Evolutionary conservation across 2,329 filamentous ascomycete genomes (phyloP).

Genomic region (Rhynchosporium agropyri): DNA sequence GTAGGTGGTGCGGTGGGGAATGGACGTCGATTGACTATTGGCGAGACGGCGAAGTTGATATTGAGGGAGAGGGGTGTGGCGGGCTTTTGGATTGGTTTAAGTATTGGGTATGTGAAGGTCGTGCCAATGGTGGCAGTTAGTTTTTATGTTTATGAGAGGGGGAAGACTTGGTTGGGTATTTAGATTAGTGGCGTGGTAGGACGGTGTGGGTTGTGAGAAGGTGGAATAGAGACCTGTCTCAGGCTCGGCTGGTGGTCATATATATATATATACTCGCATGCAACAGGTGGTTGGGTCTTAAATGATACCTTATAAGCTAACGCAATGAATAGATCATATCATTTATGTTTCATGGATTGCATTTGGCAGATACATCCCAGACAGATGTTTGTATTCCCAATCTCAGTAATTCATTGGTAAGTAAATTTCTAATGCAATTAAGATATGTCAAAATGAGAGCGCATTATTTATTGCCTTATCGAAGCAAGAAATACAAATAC

Average conservation of each 20-base stretch:
- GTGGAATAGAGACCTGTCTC: neutral
- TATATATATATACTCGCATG: neutral
- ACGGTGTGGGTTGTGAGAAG: neutral
- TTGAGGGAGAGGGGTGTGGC: slow-evolving; percentile 72
- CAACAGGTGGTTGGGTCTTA: neutral
- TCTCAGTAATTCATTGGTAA: too few relatives aligned
- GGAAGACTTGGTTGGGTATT: slow-evolving; percentile 67
- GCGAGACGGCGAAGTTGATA: slow-evolving; percentile 77
- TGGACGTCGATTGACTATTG: slow-evolving; percentile 74
- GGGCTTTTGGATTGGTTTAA: slow-evolving; percentile 91
- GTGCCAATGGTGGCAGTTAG: slow-evolving; percentile 80
- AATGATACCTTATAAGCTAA: neutral
- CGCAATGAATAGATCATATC: too few relatives aligned
- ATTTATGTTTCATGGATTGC: too few relatives aligned
- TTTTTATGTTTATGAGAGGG: slow-evolving; percentile 68
- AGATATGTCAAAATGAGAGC: too few relatives aligned
- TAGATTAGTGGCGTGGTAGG: slow-evolving; percentile 43
- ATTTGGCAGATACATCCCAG: too few relatives aligned
- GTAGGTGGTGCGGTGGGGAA: slow-evolving; percentile 94
- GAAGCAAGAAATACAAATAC: too few relatives aligned
- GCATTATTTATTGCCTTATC: too few relatives aligned
- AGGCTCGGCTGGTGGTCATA: neutral
- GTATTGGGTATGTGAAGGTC: slow-evolving; percentile 94
- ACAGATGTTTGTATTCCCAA: too few relatives aligned
- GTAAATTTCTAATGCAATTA: too few relatives aligned